phyloP scores from a whole-genome alignment of 208 protist genomes.

The Angomonas ambiguus region DNA sequence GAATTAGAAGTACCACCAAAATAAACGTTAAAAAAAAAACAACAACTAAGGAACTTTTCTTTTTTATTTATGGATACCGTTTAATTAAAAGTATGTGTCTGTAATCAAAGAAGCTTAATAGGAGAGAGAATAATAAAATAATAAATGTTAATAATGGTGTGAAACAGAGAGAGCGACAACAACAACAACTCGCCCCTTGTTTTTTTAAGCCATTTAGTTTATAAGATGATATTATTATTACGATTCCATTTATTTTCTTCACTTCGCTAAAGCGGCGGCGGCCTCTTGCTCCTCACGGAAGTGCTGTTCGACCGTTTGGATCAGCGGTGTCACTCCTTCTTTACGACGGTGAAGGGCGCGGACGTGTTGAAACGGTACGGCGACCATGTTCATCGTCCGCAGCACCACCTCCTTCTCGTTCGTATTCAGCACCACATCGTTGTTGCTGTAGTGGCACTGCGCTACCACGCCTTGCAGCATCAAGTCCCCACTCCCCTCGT shows the following conservation, averaged over 20 bases:
- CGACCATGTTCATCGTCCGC: constrained; percentile 44
- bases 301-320: not conserved
- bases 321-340: constrained; percentile 16
- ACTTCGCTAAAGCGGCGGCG: constrained; percentile 11
- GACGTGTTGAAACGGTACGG: constrained; percentile 70
- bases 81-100: too few species aligned
- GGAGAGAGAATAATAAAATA: not conserved
- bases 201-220: too few species aligned
- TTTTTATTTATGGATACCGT: not conserved
- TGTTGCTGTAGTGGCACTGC: constrained; percentile 64
- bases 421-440: not conserved
- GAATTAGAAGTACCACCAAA: too few species aligned
- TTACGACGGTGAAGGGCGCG: constrained; percentile 55
- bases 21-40: not conserved
- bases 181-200: too few species aligned
- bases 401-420: constrained; percentile 30
- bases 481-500: constrained; percentile 69
- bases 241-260: too few species aligned
- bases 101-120: too few species aligned
- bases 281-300: constrained; percentile 13
- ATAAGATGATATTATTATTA: too few species aligned
- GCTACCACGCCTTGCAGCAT: constrained; percentile 60
- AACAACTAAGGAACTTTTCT: not conserved
- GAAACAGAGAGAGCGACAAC: not conserved
- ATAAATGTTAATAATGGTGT: not conserved